Percentiles rank a stretch among this genome's conserved stretches.
phyloP scores from a whole-genome alignment of 2,329 filamentous ascomycete genomes.

The Fusarium decemcellulare region DNA sequence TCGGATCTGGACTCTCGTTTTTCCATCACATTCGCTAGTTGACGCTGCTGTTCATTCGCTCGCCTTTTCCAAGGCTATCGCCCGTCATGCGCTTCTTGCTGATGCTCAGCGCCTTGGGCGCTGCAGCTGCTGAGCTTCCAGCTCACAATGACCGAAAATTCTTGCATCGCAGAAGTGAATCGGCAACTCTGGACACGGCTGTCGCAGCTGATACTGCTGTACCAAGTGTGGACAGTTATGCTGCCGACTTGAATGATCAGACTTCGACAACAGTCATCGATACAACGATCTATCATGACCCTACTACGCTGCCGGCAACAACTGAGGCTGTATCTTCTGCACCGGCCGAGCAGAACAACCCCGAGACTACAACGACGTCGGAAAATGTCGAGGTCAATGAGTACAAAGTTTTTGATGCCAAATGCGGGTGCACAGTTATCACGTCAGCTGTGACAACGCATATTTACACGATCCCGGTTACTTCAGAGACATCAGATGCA shows the following conservation, averaged over 20 bases:
- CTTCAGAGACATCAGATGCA: too few species aligned
- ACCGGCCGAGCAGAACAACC: background rate
- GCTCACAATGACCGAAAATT: slow-evolving; percentile 15
- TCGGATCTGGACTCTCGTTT: slow-evolving; percentile 30
- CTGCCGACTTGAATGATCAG: slow-evolving; percentile 9
- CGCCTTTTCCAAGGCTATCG: slow-evolving; percentile 16
- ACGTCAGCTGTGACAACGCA: background rate
- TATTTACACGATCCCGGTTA: background rate
- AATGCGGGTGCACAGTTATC: slow-evolving; percentile 17
- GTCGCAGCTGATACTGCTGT: slow-evolving; percentile 4
- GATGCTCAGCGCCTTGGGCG: slow-evolving; percentile 37
- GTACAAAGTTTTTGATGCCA: slow-evolving; percentile 18
- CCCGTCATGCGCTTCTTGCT: slow-evolving; percentile 43
- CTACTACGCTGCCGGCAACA: slow-evolving; percentile 3
- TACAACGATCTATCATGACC: background rate
- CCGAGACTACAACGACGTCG: background rate
- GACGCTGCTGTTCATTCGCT: slow-evolving; percentile 27
- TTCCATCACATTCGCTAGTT: slow-evolving; percentile 34
- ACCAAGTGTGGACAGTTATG: slow-evolving; percentile 8
- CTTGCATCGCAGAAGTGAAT: slow-evolving; percentile 26
- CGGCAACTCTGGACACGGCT: slow-evolving; percentile 12
- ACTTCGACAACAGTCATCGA: slow-evolving; percentile 1
- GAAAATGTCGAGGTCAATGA: slow-evolving; percentile 5
- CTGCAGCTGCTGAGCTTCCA: slow-evolving; percentile 32
- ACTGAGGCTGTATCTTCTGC: slow-evolving; percentile 16